Evolutionary conservation across 176 grass and related monocot species (phyloP).

Genomic region (bread wheat (Triticum aestivum)): DNA sequence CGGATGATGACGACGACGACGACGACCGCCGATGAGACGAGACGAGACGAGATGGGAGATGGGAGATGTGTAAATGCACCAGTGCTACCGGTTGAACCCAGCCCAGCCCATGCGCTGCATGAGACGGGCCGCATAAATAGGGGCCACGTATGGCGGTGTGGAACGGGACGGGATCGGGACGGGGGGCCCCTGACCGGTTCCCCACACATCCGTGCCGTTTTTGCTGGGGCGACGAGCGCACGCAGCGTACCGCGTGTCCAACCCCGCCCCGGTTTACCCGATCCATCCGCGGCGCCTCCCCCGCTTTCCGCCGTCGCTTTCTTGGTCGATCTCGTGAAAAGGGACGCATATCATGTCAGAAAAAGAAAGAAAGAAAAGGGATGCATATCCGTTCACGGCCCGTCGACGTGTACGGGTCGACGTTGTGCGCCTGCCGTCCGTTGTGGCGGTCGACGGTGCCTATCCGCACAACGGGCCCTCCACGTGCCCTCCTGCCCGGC

Average conservation of each 20-base stretch:
- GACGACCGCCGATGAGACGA: background rate
- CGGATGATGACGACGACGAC: background rate
- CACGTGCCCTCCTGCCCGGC: background rate
- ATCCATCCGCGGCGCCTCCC: constrained; percentile 9
- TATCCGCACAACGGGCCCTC: background rate
- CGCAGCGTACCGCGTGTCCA: constrained; percentile 24
- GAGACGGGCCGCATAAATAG: constrained; percentile 27
- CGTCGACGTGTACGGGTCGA: background rate
- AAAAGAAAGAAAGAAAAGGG: too few species aligned
- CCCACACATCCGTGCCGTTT: background rate
- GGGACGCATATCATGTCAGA: too few species aligned
- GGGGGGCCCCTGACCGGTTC: constrained; percentile 8
- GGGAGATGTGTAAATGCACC: background rate
- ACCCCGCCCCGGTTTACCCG: constrained; percentile 11
- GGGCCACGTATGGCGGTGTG: background rate
- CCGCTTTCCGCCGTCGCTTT: background rate
- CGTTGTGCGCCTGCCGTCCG: background rate
- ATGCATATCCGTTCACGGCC: background rate
- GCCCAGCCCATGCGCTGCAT: background rate
- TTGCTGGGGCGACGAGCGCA: background rate
- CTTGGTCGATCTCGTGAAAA: background rate
- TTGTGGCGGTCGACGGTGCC: background rate
- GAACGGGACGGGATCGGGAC: background rate
- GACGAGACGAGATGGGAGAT: too few species aligned
- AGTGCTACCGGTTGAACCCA: background rate